Evolutionary conservation across 2,329 filamentous ascomycete species (phyloP), one percentile per base, ranked within the genome.

Genomic region (Claviceps sorghi): DNA sequence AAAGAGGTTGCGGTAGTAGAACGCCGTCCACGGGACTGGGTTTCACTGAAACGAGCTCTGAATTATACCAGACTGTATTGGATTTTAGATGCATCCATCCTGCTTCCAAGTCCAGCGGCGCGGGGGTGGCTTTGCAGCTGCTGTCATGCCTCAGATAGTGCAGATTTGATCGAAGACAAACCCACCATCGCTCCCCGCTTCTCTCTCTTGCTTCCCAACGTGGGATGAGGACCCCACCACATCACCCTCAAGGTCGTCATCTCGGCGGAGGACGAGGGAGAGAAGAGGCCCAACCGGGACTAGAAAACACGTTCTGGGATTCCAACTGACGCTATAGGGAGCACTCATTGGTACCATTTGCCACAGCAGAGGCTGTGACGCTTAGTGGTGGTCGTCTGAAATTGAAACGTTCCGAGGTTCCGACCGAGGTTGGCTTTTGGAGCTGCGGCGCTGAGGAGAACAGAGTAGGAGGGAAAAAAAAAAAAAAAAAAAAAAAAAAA

Each of bases 181-280:
- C 21, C n/a, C 19, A 2, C 19, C 5, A 26, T 26, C 26, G 7
- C 22, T 19, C 38, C 17, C 38, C 9, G 36, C 26, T 26, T 26
- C 26, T 26, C 5, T 26, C 26, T 26, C 26, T 5, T 26, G 26
- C 26, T 26, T 26, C 5, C 26, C 36, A 17, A 5, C 38, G 7
- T 17, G 38, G n/a, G 38, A 41, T 41, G 15, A 11, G 41, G 11
- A 17, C 21, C 41, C 19, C 22, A 41, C 40, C 19, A 15, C 21
- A 45, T 17, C 22, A 29, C 42, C 43, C 26, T 46, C 29, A 47
- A 32, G 34, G 19, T 47, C 22, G 19, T 41, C 38, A 53, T 47
- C 41, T 50, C 42, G 42, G 22, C 43, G 17, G 46, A 45, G 40
- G 29, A 38, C 49, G 51, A 53, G 42, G 46, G 48, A 53, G 52